Evolutionary conservation across 2,329 filamentous ascomycete genomes (phyloP), one percentile per base, ranked within the genome.

Genomic region (Pleurostoma richardsiae): DNA sequence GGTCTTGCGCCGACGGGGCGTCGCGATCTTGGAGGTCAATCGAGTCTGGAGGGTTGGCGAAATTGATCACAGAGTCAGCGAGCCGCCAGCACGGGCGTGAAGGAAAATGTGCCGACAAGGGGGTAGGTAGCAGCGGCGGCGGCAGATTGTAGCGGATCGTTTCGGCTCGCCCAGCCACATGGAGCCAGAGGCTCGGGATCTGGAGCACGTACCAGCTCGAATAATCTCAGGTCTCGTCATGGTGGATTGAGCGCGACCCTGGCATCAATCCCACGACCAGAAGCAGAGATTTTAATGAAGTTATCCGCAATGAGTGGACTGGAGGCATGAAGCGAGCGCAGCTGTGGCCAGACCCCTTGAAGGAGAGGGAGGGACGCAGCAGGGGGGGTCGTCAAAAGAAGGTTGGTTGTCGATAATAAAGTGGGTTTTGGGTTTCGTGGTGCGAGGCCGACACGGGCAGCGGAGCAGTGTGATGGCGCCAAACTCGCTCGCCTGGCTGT

Each of bases 21-120:
- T 85, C 74, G 61, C 83, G 87, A 69, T 90, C 82, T 77, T 97
- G 94, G 44, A 97, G 83, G 71, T 97, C 94, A 70, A 96, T 87
- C 52, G 92, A 95, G 73, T 97, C 92, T 95, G 68, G 50, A 48
- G 30, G 39, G 39, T 27, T 11, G 40, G 45, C 56, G 50, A 50
- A 50, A 53, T 47, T 19, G 19, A 19, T 19, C 19, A 2, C 19
- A 19, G 19, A 19, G 19, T 19, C 19, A 19, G 19, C 19, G 19
- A 19, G 19, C 19, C 19, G 19, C 19, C 19, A 19, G 19, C 19
- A 19, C 19, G 19, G 19, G 19, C 19, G 19, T 19, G 28, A 30
- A 43, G 42, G 10, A 42, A 4, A 36, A 42, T 19, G 11, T 7
- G 44, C 19, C 19, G 19, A 19, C 19, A 19, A 19, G n/a, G 47